Base-by-base conservation (phyloP, 2,329 filamentous ascomycete genomes). In the Clonostachys rosea region DNA sequence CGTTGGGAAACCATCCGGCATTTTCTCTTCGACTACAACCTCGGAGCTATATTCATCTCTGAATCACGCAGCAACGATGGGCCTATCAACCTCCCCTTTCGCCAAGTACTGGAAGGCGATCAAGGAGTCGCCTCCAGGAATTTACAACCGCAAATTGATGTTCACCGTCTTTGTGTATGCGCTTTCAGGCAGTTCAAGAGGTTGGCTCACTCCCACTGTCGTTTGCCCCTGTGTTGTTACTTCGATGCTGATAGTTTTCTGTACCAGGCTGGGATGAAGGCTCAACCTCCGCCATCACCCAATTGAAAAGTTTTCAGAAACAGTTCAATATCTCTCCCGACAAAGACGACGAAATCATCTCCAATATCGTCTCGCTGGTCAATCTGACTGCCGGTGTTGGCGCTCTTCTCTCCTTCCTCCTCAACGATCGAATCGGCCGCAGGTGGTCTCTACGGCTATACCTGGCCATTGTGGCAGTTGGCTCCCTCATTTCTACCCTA, bases 361-460 rank as follows among this genome's bases (percentile, higher is more conserved):
- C 46, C 14, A 64, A 66, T 45, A 67, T 66, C 49, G 57, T 71
- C 40, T 69, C 67, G 5, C 50, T 69, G 30, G 57, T 59, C 17
- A 55, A 68, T 46, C 52, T 70, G 11, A 50, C 51, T 9, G 45
- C 40, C 20, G 46, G 43, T 3, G 42, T 53, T 14, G 52, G 52
- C 12, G 69, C 53, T 56, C 45, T 34, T 52, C 47, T 64, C 4
- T 64, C 64, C 7, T 70, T 66, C 54, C 65, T 69, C 52, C 48
- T 69, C 51, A 69, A 54, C 18, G 52, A 72, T 48, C 56, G 60
- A 6, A 58, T 70, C 18, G 68, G 69, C 2, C 62, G 68, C 2
- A 54, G 64, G 16, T 70, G 68, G 67, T 66, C 67, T 2, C 59
- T 59, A 6, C 61, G 68, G 1, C 51, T 71, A 2, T 72, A 73